Evolutionary conservation across 345 rosid species (phyloP), one percentile per base, ranked within the genome.

Genomic region (Combretum micranthum): DNA sequence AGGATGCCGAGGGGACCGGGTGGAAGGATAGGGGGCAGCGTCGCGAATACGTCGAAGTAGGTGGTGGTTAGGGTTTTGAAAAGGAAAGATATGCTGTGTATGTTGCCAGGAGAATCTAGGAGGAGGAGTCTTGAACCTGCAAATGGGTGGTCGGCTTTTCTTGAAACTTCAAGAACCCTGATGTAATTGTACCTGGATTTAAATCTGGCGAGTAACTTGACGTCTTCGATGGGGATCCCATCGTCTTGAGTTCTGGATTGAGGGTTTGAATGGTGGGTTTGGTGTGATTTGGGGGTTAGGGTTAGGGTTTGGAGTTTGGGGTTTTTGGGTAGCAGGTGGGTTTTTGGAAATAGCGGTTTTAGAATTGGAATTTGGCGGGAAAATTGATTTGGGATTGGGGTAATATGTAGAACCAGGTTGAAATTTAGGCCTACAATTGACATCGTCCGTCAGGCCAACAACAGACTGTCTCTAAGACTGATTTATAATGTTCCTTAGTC

Each of bases 31-130:
- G 87, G 90, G 19, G 97, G 90, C 45, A 90, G 51, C 23, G 93
- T 82, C 16, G 96, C 93, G 70, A 80, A 90, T 53, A 84, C 87
- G 66, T 92, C 95, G 76, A 78, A 89, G 73, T 88, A 88, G n/a
- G 97, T 68, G 53, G 73, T 59, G 55, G 97, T 88, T 55, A 93
- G 50, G 15, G 82, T 66, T 52, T 72, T 83, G 65, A 78, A 79
- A 67, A 75, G 86, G 77, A 78, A 93, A 32, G 87, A 86, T 52
- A 88, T 77, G 75, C 94, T 84, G 76, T 88, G 99, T 66, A 88
- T 88, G 81, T 88, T 93, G 26, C 97, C 94, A 6, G 94, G 96
- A 52, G 72, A 68, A 69, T 88, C 94, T 15, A 88, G 81, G 63
- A 88, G 93, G 79, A 88, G 93, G 59, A 88, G 84, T 20, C 87